A percentile compares a stretch with the other conserved stretches of the same genome.
Evolutionary conservation across 768 basidiomycete species (phyloP).

Genomic region (Filobasidium floriforme): DNA sequence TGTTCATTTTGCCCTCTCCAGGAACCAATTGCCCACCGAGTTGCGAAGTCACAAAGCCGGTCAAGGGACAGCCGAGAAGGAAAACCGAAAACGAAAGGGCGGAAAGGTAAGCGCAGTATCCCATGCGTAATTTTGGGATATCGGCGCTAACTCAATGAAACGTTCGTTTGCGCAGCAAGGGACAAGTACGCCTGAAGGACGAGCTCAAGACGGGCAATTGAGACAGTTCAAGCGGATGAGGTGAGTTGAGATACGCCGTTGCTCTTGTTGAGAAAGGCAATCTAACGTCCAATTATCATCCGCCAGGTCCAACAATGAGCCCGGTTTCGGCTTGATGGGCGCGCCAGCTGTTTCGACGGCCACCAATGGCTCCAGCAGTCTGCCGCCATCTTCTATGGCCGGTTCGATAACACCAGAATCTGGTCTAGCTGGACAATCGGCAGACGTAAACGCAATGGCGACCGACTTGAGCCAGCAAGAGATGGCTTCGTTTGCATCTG

Average conservation of each 20-base stretch:
- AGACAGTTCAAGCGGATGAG: slow-evolving; percentile 20
- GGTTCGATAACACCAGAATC: slow-evolving; percentile 6
- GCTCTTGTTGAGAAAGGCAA: too few species aligned
- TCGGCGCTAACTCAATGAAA: neutral
- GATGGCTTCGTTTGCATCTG: slow-evolving; percentile 23
- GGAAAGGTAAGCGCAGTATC: neutral
- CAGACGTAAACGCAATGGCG: neutral
- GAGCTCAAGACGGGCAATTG: slow-evolving; percentile 6
- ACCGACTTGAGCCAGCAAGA: slow-evolving; percentile 14
- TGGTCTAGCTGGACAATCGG: too few species aligned
- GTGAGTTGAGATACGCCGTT: slow-evolving; percentile 2
- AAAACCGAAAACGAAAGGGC: slow-evolving; percentile 9
- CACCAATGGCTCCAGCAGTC: neutral
- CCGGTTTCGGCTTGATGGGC: slow-evolving; percentile 11
- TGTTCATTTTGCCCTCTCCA: neutral
- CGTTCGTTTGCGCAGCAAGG: neutral
- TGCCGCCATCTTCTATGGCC: neutral
- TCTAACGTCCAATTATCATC: too few species aligned
- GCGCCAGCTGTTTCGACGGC: neutral
- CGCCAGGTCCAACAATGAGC: slow-evolving; percentile 17
- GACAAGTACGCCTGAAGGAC: slow-evolving; percentile 3
- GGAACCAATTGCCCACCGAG: slow-evolving; percentile 18
- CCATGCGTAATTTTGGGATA: neutral
- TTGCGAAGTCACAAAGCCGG: slow-evolving; percentile 14
- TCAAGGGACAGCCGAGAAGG: slow-evolving; percentile 6